These are phyloP conservation scores for Paramecium pentaurelia DNA, from an alignment of 73 alveolate species.

Conservation along the genomic window DNA sequence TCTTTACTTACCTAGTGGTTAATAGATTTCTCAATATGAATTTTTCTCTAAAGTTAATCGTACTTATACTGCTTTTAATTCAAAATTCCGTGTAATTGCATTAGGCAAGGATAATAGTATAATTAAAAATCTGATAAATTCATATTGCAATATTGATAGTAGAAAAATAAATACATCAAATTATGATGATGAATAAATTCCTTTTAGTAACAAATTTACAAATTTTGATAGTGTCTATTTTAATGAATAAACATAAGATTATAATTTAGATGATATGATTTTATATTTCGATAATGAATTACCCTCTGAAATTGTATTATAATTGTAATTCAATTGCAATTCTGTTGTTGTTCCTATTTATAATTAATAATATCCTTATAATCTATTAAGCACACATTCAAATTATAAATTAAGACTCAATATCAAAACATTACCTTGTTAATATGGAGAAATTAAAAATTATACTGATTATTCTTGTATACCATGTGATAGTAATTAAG, in stretches of 20 bases:
- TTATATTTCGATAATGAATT: not conserved
- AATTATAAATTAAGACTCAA: not conserved
- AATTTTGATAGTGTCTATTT: not conserved
- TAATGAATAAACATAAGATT: not conserved
- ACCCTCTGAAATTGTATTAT: not conserved
- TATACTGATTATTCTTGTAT: not conserved
- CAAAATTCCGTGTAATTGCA: not conserved
- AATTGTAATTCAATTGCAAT: not conserved
- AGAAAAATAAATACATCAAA: not conserved
- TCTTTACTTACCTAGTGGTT: not conserved
- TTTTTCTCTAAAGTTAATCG: not conserved
- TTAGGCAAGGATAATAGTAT: not conserved
- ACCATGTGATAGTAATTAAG: not conserved
- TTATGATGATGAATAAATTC: not conserved
- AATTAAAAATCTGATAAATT: not conserved
- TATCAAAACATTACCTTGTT: not conserved
- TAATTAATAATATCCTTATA: not conserved
- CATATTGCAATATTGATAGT: not conserved
- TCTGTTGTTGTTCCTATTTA: not conserved
- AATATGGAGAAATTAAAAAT: not conserved
- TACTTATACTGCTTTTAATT: not conserved
- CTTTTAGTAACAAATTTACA: not conserved
- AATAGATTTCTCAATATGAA: not conserved
- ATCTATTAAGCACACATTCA: not conserved
- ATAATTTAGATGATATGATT: not conserved